phyloP scores from a whole-genome alignment of 306 rosid genomes.

The Dicorynia guianensis region DNA sequence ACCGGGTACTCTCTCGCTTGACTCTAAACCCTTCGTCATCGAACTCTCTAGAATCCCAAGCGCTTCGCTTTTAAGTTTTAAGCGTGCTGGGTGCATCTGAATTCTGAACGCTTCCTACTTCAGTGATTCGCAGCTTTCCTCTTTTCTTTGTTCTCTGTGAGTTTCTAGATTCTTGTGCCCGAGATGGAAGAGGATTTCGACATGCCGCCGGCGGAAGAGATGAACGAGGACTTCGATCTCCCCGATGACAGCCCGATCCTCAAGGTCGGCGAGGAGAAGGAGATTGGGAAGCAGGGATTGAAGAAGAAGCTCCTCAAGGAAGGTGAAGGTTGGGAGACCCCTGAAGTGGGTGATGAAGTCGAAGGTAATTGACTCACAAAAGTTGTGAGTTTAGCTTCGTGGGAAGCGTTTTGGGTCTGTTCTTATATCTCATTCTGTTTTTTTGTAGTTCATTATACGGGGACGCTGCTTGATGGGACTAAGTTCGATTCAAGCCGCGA shows the following conservation, averaged over 20 bases:
- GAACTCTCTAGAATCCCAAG: slow-evolving; percentile 72
- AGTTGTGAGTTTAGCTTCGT: not conserved
- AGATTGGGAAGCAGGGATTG: slow-evolving; percentile 81
- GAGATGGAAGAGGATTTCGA: slow-evolving; percentile 78
- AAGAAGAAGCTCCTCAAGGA: slow-evolving; percentile 90
- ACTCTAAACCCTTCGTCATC: not conserved
- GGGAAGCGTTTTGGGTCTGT: not conserved
- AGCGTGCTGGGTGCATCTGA: no score
- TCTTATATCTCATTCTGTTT: not conserved
- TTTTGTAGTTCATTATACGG: slow-evolving; percentile 81
- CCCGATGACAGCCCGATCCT: slow-evolving; percentile 49
- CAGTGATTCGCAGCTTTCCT: not conserved
- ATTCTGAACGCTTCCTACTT: no score
- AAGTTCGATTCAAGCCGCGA: slow-evolving; percentile 95
- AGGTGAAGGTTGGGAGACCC: slow-evolving; percentile 82
- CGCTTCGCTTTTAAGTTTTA: not conserved
- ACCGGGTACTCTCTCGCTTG: not conserved
- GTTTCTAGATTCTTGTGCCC: not conserved
- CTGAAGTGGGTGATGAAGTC: slow-evolving; percentile 90
- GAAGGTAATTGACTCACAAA: slow-evolving; percentile 52
- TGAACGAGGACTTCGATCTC: slow-evolving; percentile 76
- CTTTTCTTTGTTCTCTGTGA: not conserved
- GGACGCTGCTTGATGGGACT: slow-evolving; percentile 90
- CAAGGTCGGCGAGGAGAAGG: slow-evolving; percentile 91
- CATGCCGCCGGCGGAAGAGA: slow-evolving; percentile 59